Percentiles rank a stretch among this genome's conserved stretches.
These are phyloP conservation scores for Harrya chromipes DNA, from an alignment of 768 basidiomycete genomes.

Conservation along the genomic window DNA sequence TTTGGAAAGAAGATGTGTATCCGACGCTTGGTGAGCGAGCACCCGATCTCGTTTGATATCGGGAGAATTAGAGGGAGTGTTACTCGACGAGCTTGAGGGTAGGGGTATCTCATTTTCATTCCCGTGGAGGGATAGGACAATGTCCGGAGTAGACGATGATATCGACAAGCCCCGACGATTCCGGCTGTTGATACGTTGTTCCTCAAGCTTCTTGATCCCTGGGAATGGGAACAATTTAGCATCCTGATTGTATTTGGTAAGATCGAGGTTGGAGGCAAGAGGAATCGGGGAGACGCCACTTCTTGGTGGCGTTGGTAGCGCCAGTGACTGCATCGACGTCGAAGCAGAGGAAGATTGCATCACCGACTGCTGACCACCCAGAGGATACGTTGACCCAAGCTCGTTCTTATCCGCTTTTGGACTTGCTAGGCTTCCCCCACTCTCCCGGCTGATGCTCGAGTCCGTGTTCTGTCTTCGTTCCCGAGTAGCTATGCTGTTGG, in stretches of 20 bases:
- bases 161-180: constrained; percentile 49
- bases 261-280: constrained; percentile 64
- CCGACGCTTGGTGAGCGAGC: constrained; percentile 66
- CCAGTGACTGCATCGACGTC: constrained; percentile 54
- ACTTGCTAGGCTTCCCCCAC: constrained; percentile 67
- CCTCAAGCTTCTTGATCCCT: constrained; percentile 75
- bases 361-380: constrained; percentile 48
- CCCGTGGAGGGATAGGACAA: constrained; percentile 41
- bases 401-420: constrained; percentile 57
- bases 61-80: constrained; percentile 47
- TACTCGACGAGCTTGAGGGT: constrained; percentile 48
- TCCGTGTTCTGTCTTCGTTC: constrained; percentile 68
- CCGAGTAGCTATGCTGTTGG: constrained; percentile 69
- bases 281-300: constrained; percentile 76
- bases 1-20: constrained; percentile 58
- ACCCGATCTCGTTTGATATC: constrained; percentile 57
- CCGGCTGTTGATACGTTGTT: constrained; percentile 55
- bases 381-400: constrained; percentile 35
- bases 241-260: constrained; percentile 62
- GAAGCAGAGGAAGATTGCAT: constrained; percentile 70
- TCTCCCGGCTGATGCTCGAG: constrained; percentile 72
- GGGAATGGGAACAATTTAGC: constrained; percentile 89
- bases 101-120: constrained; percentile 44
- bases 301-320: constrained; percentile 52
- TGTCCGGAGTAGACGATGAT: constrained; percentile 50